Percentiles rank a stretch among this genome's conserved stretches.
phyloP scores from a whole-genome alignment of 1,284 basidiomycete genomes.

The Caloboletus firmus region DNA sequence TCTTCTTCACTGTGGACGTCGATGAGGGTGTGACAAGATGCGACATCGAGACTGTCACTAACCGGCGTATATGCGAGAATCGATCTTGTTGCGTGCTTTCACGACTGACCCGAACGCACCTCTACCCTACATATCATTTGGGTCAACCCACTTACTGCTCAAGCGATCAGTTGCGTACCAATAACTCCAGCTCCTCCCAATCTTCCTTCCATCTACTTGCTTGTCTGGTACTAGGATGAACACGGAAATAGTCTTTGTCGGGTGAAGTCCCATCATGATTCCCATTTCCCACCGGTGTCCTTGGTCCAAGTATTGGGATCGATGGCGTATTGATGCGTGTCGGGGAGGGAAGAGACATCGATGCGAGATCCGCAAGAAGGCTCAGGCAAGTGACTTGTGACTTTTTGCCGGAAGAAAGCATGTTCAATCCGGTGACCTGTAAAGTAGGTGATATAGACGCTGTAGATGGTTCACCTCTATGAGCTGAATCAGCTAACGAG shows the following conservation, averaged over 20 bases:
- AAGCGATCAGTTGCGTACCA: conserved; percentile 44
- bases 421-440: conserved; percentile 50
- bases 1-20: conserved; percentile 74
- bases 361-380: conserved; percentile 43
- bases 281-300: conserved; percentile 45
- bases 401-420: conserved; percentile 60
- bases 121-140: conserved; percentile 61
- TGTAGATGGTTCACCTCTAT: conserved; percentile 26
- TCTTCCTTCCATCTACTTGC: conserved; percentile 80
- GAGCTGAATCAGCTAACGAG: not conserved
- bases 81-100: conserved; percentile 87
- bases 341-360: conserved; percentile 19
- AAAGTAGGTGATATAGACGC: conserved; percentile 53
- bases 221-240: conserved; percentile 46
- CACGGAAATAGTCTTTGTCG: conserved; percentile 56
- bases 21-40: not conserved
- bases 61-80: conserved; percentile 73
- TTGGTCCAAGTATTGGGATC: conserved; percentile 19
- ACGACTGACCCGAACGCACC: conserved; percentile 94
- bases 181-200: conserved; percentile 77
- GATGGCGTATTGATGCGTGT: conserved; percentile 24
- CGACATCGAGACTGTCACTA: conserved; percentile 15
- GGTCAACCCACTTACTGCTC: not conserved
- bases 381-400: conserved; percentile 49
- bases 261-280: conserved; percentile 51